A percentile compares a stretch with the other conserved stretches of the same genome.
Conservation (phyloP, 257 asterid genomes). For the Nicotiana tomentosiformis region DNA sequence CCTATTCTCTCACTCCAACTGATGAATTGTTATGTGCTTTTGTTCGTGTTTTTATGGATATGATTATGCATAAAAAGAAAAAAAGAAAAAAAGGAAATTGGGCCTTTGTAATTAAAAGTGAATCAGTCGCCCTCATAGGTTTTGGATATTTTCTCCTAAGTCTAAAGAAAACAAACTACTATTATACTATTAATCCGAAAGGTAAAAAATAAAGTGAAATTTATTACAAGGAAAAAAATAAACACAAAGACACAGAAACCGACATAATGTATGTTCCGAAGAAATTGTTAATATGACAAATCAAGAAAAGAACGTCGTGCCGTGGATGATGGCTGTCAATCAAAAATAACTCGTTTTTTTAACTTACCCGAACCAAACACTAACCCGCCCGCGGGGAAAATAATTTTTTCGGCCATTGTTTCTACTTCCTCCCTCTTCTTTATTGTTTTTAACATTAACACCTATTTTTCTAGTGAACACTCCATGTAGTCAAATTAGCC, state of each 20-base stretch:
- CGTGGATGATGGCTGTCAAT: slow-evolving; percentile 75
- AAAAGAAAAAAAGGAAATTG: background rate
- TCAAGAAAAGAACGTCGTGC: slow-evolving; percentile 23
- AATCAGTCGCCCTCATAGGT: background rate
- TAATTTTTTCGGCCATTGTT: too few relatives aligned
- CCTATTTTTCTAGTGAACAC: too few relatives aligned
- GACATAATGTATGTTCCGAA: background rate
- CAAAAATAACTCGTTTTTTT: slow-evolving; percentile 15
- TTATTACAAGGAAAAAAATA: background rate
- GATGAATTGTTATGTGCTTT: background rate
- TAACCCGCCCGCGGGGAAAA: too few relatives aligned
- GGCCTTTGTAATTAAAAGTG: background rate
- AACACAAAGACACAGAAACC: background rate
- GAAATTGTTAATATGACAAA: background rate
- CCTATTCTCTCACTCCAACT: background rate
- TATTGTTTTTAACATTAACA: too few relatives aligned
- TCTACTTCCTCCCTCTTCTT: too few relatives aligned
- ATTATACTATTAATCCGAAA: background rate
- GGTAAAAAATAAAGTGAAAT: background rate
- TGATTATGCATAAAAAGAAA: background rate
- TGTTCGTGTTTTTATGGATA: background rate
- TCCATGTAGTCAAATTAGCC: too few relatives aligned
- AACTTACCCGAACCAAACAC: too few relatives aligned
- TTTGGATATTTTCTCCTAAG: background rate
- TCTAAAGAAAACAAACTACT: background rate